phyloP scores from a whole-genome alignment of 2,329 filamentous ascomycete species.

The Scopulariopsis brevicaulis region DNA sequence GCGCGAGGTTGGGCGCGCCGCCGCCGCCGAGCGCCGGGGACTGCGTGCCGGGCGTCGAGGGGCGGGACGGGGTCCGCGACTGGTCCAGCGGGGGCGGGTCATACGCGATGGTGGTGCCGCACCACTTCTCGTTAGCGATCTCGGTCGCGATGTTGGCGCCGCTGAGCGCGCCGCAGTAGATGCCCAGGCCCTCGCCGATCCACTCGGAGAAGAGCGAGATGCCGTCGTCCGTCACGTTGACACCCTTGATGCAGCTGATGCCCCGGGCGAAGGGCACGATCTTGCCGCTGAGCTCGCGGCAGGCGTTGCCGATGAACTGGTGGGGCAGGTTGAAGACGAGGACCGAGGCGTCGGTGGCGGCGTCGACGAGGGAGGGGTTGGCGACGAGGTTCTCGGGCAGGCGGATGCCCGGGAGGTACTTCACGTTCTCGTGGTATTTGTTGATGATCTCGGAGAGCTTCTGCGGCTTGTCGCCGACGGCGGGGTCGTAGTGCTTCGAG shows the following conservation, averaged over 20 bases:
- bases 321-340: constrained; percentile 95
- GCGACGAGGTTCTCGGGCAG: constrained; percentile 77
- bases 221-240: constrained; percentile 78
- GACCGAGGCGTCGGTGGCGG: constrained; percentile 75
- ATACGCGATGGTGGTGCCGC: constrained; percentile 93
- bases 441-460: constrained; percentile 93
- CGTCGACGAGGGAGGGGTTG: constrained; percentile 68
- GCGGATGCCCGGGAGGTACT: constrained; percentile 84
- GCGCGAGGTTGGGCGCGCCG: constrained; percentile 34
- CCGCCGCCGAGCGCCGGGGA: constrained; percentile 30
- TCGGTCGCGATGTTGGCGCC: constrained; percentile 95
- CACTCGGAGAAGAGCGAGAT: constrained; percentile 89
- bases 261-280: constrained; percentile 87
- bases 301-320: constrained; percentile 85
- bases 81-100: constrained; percentile 76
- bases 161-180: constrained; percentile 92
- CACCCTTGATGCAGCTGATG: constrained; percentile 96
- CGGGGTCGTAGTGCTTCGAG: constrained; percentile 61
- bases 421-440: constrained; percentile 86
- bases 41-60: constrained; percentile 27
- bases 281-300: constrained; percentile 73
- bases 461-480: constrained; percentile 54
- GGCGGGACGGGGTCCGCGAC: constrained; percentile 56
- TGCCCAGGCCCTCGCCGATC: constrained; percentile 81
- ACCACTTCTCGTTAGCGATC: constrained; percentile 92